phyloP scores from a whole-genome alignment of 2,329 filamentous ascomycete species.

The Chalara sp. region DNA sequence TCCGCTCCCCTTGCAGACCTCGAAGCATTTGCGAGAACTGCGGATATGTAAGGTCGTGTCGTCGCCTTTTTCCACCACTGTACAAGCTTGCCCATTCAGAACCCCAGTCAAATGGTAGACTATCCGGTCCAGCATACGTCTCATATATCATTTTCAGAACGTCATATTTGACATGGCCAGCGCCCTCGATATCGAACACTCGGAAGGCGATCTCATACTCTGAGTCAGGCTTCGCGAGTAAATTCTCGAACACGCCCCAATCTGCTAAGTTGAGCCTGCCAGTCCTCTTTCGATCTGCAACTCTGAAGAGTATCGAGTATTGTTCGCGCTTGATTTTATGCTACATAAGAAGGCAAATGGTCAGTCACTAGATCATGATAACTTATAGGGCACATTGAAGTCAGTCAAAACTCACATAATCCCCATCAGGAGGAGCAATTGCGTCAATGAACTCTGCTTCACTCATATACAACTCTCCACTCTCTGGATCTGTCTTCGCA shows the following conservation, averaged over 20 bases:
- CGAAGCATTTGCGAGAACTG: conserved; percentile 98
- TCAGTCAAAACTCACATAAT: conserved; percentile 67
- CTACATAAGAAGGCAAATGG: conserved; percentile 38
- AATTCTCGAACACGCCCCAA: conserved; percentile 90
- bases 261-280: conserved; percentile 75
- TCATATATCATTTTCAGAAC: conserved; percentile 82
- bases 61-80: conserved; percentile 78
- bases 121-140: conserved; percentile 76
- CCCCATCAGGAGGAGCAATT: conserved; percentile 77
- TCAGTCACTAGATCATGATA: conserved; percentile 21
- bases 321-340: conserved; percentile 97
- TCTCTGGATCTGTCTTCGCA: conserved; percentile 67
- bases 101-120: conserved; percentile 93
- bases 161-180: conserved; percentile 82
- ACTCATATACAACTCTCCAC: conserved; percentile 73
- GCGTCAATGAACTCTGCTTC: conserved; percentile 86
- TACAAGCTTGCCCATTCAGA: conserved; percentile 96
- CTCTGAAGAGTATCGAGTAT: conserved; percentile 85
- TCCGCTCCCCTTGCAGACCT: conserved; percentile 89
- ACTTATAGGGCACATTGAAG: background rate
- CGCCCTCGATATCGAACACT: conserved; percentile 82
- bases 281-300: conserved; percentile 72
- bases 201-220: conserved; percentile 99
- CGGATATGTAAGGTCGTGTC: conserved; percentile 87
- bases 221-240: conserved; percentile 88